These are phyloP conservation scores for Globisporangium abappressorium DNA, from an alignment of 352 stramenopile species.

Conservation along the genomic window DNA sequence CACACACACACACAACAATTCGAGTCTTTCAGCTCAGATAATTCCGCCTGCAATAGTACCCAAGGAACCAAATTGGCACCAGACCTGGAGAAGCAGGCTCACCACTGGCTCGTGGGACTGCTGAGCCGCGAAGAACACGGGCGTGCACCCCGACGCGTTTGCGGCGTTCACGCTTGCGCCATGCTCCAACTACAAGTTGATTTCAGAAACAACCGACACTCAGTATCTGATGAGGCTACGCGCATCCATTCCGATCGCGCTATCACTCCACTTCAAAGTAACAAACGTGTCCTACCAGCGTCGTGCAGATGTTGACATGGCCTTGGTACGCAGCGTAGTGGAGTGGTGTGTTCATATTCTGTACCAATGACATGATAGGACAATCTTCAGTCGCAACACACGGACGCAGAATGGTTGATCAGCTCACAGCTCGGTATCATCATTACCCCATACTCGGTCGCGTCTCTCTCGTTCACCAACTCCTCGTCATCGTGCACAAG, in stretches of 20 bases:
- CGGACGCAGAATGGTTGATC: not conserved
- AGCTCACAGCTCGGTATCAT: not conserved
- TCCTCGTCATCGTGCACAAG: slow-evolving; percentile 41
- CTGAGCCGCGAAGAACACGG: slow-evolving; percentile 69
- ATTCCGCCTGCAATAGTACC: not conserved
- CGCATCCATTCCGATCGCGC: not conserved
- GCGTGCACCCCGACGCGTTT: slow-evolving; percentile 58
- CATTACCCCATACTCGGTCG: slow-evolving; percentile 51
- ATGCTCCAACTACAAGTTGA: slow-evolving; percentile 25
- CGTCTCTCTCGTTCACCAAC: slow-evolving; percentile 38
- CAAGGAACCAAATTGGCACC: not conserved
- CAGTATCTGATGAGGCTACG: not conserved
- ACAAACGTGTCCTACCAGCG: slow-evolving; percentile 30
- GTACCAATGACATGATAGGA: not conserved
- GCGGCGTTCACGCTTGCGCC: slow-evolving; percentile 55
- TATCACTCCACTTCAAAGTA: not conserved
- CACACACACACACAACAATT: not conserved
- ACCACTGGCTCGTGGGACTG: slow-evolving; percentile 47
- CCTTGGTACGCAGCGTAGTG: slow-evolving; percentile 79
- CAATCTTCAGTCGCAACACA: not conserved
- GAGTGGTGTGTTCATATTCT: slow-evolving; percentile 63
- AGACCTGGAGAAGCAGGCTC: slow-evolving; percentile 53
- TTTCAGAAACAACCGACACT: not conserved
- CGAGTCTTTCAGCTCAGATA: not conserved
- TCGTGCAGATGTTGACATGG: slow-evolving; percentile 32